These are phyloP conservation scores for Entelexis paramagnoliae DNA, from an alignment of 1,139 yeast species.

Conservation along the genomic window DNA sequence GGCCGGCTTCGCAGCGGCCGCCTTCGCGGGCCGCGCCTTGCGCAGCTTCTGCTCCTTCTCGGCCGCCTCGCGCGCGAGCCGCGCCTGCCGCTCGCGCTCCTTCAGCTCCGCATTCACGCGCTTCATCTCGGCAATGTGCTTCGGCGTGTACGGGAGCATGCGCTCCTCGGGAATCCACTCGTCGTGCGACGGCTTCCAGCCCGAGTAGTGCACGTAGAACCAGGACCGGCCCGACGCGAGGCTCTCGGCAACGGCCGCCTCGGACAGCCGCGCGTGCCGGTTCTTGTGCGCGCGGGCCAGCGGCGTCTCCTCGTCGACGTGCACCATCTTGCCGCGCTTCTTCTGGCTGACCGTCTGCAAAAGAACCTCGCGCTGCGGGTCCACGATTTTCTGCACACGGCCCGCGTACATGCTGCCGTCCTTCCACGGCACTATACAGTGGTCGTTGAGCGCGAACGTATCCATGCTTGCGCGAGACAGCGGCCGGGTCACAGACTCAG, in stretches of 20 bases:
- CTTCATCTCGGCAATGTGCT: slow-evolving; percentile 54
- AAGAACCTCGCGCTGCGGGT: slow-evolving; percentile 16
- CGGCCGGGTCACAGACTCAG: neutral
- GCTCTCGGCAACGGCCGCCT: slow-evolving; percentile 9
- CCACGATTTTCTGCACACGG: slow-evolving; percentile 17
- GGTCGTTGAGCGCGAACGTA: slow-evolving; percentile 17
- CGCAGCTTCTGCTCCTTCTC: slow-evolving; percentile 8
- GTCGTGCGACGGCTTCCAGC: slow-evolving; percentile 96
- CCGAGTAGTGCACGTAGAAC: slow-evolving; percentile 78
- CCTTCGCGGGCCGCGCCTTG: neutral
- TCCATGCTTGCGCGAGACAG: slow-evolving; percentile 1
- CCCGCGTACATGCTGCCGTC: slow-evolving; percentile 23
- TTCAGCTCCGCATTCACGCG: slow-evolving; percentile 39
- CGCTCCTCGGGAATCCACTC: slow-evolving; percentile 82
- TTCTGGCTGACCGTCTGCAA: slow-evolving; percentile 10
- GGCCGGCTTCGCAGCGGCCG: no score
- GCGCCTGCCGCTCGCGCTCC: slow-evolving; percentile 23
- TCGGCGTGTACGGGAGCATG: slow-evolving; percentile 57
- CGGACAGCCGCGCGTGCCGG: slow-evolving; percentile 12
- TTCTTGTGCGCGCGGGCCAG: slow-evolving; percentile 7
- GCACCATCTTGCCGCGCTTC: slow-evolving; percentile 5
- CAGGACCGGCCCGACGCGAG: slow-evolving; percentile 32
- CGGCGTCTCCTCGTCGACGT: slow-evolving; percentile 10
- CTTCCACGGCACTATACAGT: slow-evolving; percentile 22
- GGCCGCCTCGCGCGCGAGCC: slow-evolving; percentile 21